Base-by-base conservation (phyloP, 768 basidiomycete genomes). In the Ramaria sp. region DNA sequence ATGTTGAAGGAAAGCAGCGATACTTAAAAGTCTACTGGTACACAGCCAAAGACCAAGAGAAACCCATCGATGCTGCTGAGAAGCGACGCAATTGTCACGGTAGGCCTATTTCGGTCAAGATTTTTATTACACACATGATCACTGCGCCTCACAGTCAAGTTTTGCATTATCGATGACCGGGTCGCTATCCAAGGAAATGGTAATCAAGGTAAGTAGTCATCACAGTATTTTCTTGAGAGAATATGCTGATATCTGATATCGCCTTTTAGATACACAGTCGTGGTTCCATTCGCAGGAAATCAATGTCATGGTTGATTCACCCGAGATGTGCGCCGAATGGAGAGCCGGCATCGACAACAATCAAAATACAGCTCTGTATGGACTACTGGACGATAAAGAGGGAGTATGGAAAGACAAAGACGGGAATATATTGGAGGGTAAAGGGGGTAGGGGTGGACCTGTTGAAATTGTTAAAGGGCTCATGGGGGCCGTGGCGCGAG, bases 201-300 rank as follows among this genome's bases (percentile, higher is more conserved):
- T 24, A 86, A 86, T 66, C 83, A 85, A 65, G 79, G 77, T 75
- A 56, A n/a, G 53, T 67, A 27, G 27, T 62, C 4, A 15, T 6
- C 24, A 15, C 17, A 33, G 10, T 12, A 22, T 13, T 33, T 37
- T 22, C 12, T 48, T 15, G 37, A 46, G 20, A 43, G 4, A 3
- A 19, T 9, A n/a, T 43, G 24, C 45, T 57, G 5, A 41, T 27
- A 49, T 31, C 42, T 57, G 5, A 41, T 27, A 49, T 11, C n/a
- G 41, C 27, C 10, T 19, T 43, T 13, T 63, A 75, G 82, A 83
- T 59, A 77, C 80, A 7, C 84, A 86, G 63, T 78, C 76, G 4
- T 86, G 84, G 83, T 85, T 75, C 71, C 86, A 88, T 66, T 81
- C 79, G 43, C 80, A 83, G 59, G 86, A 88, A 62, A 73, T 80